Base-by-base conservation (phyloP, 2,329 filamentous ascomycete genomes). In the Graphilbum sp. region DNA sequence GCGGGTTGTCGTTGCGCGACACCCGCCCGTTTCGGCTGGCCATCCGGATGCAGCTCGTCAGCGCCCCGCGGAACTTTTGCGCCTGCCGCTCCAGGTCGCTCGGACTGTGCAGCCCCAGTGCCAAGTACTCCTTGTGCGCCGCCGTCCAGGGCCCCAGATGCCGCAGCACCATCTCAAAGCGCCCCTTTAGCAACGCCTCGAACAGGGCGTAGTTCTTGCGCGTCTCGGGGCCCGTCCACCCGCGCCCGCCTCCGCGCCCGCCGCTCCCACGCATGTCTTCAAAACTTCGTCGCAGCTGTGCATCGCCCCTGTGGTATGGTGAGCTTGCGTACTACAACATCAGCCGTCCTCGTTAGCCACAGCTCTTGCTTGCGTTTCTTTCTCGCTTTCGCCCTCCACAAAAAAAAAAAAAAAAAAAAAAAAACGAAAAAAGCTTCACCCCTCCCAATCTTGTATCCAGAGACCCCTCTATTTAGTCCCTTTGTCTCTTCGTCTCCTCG, bases 31-130 rank as follows among this genome's bases (percentile, higher is more conserved):
- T 42, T 15, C 58, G 49, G 7, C 41, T 45, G 18, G 69, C 68
- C 40, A 65, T 44, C 1, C 53, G 44, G 42, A 70, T 65, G 25
- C 65, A 58, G n/a, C 57, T 53, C 17, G 60, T 51, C 21, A 75
- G 47, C 4, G 59, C 50, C 18, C 54, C 50, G 47, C 59, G 58
- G 49, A 74, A 75, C 9, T 63, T 48, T 8, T 49, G 49, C 5
- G 56, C 54, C 43, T 72, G 63, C 9, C 53, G 54, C 27, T 62
- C 56, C 16, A 72, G 51, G 37, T 67, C 61, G 36, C 57, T 45
- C 36, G 56, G 52, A 32, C 55, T 53, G n/a, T 46, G 43, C 10
- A 64, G 33, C 8, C 58, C 59, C 23, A 63, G 54, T 15, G 52
- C 44, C 21, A 30, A 44, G 44, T 56, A 59, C 9, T 53, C 50